phyloP scores from a whole-genome alignment of 2,329 filamentous ascomycete genomes.

The Intubia oerlemansii region DNA sequence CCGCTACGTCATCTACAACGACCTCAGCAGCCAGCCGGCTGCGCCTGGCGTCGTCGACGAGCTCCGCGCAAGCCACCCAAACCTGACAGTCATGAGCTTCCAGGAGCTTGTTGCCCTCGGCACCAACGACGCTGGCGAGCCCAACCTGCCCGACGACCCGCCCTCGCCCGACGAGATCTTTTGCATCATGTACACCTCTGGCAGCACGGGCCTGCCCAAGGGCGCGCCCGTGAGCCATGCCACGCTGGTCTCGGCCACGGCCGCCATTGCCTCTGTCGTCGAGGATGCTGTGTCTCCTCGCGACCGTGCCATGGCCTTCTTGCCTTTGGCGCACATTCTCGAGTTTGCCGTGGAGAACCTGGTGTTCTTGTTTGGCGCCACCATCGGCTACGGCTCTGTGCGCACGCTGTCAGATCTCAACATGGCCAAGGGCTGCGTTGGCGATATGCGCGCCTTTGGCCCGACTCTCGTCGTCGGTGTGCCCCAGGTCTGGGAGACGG shows the following conservation, averaged over 20 bases:
- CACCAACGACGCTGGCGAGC: slow-evolving; percentile 45
- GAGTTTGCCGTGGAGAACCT: slow-evolving; percentile 93
- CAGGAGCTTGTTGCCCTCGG: slow-evolving; percentile 34
- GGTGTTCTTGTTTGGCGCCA: slow-evolving; percentile 72
- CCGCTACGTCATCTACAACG: slow-evolving; percentile 41
- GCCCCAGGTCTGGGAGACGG: slow-evolving; percentile 89
- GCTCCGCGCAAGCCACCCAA: slow-evolving; percentile 33
- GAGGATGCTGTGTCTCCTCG: slow-evolving; percentile 55
- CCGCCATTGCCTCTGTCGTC: slow-evolving; percentile 61
- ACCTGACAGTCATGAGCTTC: slow-evolving; percentile 30
- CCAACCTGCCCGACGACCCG: slow-evolving; percentile 41
- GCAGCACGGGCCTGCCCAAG: slow-evolving; percentile 75
- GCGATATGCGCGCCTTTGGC: slow-evolving; percentile 80
- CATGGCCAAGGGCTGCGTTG: slow-evolving; percentile 61
- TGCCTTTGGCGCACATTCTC: slow-evolving; percentile 87
- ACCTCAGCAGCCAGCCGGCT: slow-evolving; percentile 26
- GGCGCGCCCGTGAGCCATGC: slow-evolving; percentile 68
- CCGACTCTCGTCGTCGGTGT: slow-evolving; percentile 87
- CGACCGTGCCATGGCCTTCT: slow-evolving; percentile 71
- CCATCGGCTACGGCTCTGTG: slow-evolving; percentile 81
- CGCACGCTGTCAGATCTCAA: slow-evolving; percentile 72
- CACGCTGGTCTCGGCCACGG: slow-evolving; percentile 60
- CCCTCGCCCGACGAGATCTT: slow-evolving; percentile 58
- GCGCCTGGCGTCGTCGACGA: slow-evolving; percentile 28
- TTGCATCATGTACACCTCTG: slow-evolving; percentile 76